These are phyloP conservation scores for Botrytis galanthina DNA, from an alignment of 2,329 filamentous ascomycete genomes.

Conservation along the genomic window DNA sequence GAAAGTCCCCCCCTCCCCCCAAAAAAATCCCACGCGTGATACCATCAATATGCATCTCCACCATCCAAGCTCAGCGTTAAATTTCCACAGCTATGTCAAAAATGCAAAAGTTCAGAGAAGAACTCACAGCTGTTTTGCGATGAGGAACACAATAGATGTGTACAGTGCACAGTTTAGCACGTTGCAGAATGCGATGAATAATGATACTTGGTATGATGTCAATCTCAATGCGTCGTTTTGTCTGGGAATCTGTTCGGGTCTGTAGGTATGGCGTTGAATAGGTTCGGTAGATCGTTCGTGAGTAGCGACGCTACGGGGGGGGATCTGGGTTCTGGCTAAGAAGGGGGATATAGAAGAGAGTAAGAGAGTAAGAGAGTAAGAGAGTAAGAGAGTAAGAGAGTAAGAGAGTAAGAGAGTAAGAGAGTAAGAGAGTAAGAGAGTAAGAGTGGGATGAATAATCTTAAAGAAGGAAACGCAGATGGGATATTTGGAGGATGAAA, in stretches of 20 bases:
- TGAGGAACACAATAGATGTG: too few species aligned
- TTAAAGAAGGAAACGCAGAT: background rate
- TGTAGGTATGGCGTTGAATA: constrained; percentile 54
- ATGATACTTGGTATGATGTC: too few species aligned
- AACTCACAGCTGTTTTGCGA: too few species aligned
- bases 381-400: background rate
- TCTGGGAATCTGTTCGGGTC: constrained; percentile 59
- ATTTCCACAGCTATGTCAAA: too few species aligned
- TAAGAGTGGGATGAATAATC: background rate
- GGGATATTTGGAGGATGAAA: background rate
- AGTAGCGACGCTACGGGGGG: constrained; percentile 50
- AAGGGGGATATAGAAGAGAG: constrained; percentile 1
- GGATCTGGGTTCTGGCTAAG: constrained; percentile 57
- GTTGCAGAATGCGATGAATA: too few species aligned
- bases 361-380: background rate
- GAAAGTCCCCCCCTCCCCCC: too few species aligned
- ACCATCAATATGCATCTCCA: too few species aligned
- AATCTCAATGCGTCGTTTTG: constrained; percentile 44
- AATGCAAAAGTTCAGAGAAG: too few species aligned
- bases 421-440: background rate
- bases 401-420: background rate
- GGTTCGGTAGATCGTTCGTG: constrained; percentile 25
- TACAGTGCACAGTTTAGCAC: too few species aligned
- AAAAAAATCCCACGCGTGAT: too few species aligned
- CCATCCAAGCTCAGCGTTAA: too few species aligned